Base-by-base conservation (phyloP, 1,139 yeast species). In the Debaryomyces fabryi region DNA sequence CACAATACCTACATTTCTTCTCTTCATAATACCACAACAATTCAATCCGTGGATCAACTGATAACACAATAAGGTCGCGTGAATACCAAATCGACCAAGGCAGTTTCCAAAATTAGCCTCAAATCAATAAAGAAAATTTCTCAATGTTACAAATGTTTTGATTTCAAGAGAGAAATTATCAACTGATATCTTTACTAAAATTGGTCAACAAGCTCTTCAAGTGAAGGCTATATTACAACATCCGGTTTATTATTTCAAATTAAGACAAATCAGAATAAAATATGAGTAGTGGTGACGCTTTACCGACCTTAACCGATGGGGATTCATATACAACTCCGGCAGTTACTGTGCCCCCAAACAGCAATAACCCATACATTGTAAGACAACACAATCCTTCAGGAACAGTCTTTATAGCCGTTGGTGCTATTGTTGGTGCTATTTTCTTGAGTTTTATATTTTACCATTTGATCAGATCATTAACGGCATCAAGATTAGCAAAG, bases 331-430 rank as follows among this genome's bases (percentile, higher is more conserved):
- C 85, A 10, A 77, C 84, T 0, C 90, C 91, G 0, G 59, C 79
- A 0, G 75, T 86, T n/a, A 71, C 81, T 1, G 86, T 88, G 4
- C 96, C 96, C 0, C 69, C 83, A 24, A 74, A 74, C 34, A 59
- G 63, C 39, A 63, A 70, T 44, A 88, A 88, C 64, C 96, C 96
- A 9, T 84, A 77, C 59, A 74, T 88, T 33, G 65, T 77, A 53
- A 67, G 74, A 44, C 70, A 81, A 10, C 64, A 60, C 30, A 72
- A 76, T 46, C 88, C 90, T 1, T 74, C 79, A 46, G 96, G 96
- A 1, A 85, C 93, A 0, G 91, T 88, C 3, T 88, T 88, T 65
- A 88, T 88, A 52, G 88, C 88, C 0, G 86, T 87, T 25, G 96
- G 95, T 0, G 74, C 85, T 10, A 74, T 85, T 39, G 82, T 85